phyloP scores from a whole-genome alignment of 352 stramenopile genomes.

The Aphanomyces invadans region DNA sequence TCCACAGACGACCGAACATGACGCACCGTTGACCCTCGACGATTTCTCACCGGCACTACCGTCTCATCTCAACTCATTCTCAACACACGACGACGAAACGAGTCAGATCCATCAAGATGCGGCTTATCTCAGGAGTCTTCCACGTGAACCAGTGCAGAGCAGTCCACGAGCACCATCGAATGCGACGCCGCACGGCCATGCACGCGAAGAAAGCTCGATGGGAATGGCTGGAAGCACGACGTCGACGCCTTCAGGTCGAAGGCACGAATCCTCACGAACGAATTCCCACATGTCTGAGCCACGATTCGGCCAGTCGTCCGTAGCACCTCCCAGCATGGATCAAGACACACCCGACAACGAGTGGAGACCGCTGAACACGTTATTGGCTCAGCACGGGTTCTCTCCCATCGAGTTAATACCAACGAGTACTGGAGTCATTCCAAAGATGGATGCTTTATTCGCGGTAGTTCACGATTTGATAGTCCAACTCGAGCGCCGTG shows the following conservation, averaged over 20 bases:
- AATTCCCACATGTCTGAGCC: no score
- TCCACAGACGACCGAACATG: neutral
- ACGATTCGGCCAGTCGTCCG: no score
- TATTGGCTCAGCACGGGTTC: constrained; percentile 5
- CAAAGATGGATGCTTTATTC: neutral
- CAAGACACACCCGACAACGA: neutral
- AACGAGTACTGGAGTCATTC: neutral
- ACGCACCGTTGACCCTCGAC: constrained; percentile 4
- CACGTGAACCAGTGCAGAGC: neutral
- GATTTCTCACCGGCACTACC: neutral
- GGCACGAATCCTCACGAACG: neutral
- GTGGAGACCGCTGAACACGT: neutral
- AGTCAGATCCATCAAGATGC: neutral
- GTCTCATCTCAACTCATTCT: neutral
- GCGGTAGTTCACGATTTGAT: constrained; percentile 12
- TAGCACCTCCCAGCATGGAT: no score
- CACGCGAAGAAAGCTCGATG: neutral
- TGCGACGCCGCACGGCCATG: neutral
- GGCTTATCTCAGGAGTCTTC: neutral
- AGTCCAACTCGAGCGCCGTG: constrained; percentile 1
- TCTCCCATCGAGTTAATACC: constrained; percentile 9
- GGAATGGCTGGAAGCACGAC: neutral
- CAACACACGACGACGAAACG: neutral
- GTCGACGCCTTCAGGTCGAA: neutral
- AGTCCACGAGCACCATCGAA: neutral